Percentiles rank a stretch among this genome's conserved stretches.
These are phyloP conservation scores for Colletotrichum neosansevieriae DNA, from an alignment of 2,329 filamentous ascomycete species.

Conservation along the genomic window DNA sequence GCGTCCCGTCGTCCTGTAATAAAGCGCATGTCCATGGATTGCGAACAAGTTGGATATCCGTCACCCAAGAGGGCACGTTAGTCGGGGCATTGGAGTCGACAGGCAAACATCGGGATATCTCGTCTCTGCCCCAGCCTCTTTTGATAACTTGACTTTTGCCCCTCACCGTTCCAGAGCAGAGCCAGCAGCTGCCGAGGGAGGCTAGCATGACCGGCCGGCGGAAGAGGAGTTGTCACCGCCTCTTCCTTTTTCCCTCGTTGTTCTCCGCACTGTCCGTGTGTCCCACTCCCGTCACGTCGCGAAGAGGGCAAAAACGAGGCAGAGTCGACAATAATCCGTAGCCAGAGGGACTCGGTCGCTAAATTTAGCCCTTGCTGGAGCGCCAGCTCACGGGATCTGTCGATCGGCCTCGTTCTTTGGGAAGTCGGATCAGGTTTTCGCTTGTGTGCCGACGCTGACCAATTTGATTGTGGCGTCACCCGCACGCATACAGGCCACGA, in stretches of 20 bases:
- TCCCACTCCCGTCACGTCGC: slow-evolving; percentile 33
- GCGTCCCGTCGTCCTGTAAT: slow-evolving; percentile 1
- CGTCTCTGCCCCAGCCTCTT: slow-evolving; percentile 32
- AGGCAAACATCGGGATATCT: slow-evolving; percentile 11
- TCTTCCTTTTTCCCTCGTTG: slow-evolving; percentile 23
- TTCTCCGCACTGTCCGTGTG: slow-evolving; percentile 40
- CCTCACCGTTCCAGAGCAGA: slow-evolving; percentile 33
- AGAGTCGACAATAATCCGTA: slow-evolving; percentile 24
- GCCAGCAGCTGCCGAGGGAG: slow-evolving; percentile 29
- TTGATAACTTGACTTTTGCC: slow-evolving; percentile 24
- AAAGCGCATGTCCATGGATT: not conserved
- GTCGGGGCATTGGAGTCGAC: not conserved
- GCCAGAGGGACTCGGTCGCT: slow-evolving; percentile 27
- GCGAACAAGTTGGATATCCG: not conserved
- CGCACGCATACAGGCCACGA: slow-evolving; percentile 19
- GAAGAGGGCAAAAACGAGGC: slow-evolving; percentile 27
- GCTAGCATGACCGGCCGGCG: slow-evolving; percentile 26
- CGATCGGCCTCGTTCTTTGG: slow-evolving; percentile 38
- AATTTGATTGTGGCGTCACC: slow-evolving; percentile 37
- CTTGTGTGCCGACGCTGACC: slow-evolving; percentile 37
- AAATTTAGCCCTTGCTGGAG: slow-evolving; percentile 34
- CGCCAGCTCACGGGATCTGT: slow-evolving; percentile 40
- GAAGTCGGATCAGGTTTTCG: slow-evolving; percentile 36
- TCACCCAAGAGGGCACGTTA: no score
- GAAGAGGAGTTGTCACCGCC: slow-evolving; percentile 37